A percentile compares a stretch with the other conserved stretches of the same genome.
phyloP scores from a whole-genome alignment of 2,329 filamentous ascomycete species.

The Arthrobotrys iridis region DNA sequence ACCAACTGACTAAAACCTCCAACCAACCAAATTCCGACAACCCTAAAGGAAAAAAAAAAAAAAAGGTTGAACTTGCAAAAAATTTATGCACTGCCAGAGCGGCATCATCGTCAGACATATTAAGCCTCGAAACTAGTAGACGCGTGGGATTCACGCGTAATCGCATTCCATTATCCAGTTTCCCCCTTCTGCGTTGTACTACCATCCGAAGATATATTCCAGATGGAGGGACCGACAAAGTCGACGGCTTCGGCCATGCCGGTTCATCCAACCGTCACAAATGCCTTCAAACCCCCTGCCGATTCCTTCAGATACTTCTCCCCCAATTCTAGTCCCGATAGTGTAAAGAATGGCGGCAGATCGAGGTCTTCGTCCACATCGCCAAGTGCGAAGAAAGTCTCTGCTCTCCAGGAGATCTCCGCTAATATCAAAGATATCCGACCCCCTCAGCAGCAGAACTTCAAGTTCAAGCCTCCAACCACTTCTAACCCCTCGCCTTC shows the following conservation, averaged over 20 bases:
- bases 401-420: constrained; percentile 51
- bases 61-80: not conserved
- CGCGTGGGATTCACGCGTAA: constrained; percentile 46
- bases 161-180: not conserved
- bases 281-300: constrained; percentile 50
- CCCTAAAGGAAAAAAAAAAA: not conserved
- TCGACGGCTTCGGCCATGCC: constrained; percentile 51
- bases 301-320: constrained; percentile 54
- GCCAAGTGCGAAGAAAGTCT: constrained; percentile 47
- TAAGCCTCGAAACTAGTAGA: constrained; percentile 46
- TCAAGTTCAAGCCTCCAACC: constrained; percentile 54
- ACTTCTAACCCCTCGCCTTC: constrained; percentile 52
- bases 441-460: constrained; percentile 53
- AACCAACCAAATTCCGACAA: constrained; percentile 11
- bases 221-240: constrained; percentile 22
- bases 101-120: constrained; percentile 24
- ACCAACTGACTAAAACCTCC: not conserved
- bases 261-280: constrained; percentile 50
- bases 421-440: constrained; percentile 50
- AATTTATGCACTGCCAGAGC: constrained; percentile 33
- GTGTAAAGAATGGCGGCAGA: constrained; percentile 46
- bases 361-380: constrained; percentile 52
- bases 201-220: constrained; percentile 21
- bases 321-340: constrained; percentile 45
- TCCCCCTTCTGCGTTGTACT: constrained; percentile 11